A percentile compares a stretch with the other conserved stretches of the same genome.
These are phyloP conservation scores for Xylariaceae sp. DNA, from an alignment of 2,329 filamentous ascomycete species.

Conservation along the genomic window DNA sequence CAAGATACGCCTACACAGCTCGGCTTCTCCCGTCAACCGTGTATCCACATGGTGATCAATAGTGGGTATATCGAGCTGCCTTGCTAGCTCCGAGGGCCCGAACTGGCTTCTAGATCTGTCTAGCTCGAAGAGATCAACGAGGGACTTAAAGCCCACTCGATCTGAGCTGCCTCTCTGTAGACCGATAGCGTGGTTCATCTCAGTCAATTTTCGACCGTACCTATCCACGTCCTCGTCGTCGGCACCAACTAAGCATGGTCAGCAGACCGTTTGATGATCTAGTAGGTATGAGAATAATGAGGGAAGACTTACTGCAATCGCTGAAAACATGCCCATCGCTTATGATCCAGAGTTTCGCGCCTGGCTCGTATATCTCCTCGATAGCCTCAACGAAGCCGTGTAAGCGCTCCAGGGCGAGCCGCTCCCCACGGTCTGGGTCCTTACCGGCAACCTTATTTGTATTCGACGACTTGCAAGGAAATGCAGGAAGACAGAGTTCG, in stretches of 20 bases:
- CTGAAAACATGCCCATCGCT: slow-evolving; percentile 46
- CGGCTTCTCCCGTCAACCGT: slow-evolving; percentile 31
- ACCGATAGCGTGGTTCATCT: slow-evolving; percentile 39
- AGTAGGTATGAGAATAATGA: neutral
- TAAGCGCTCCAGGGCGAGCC: slow-evolving; percentile 38
- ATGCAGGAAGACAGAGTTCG: slow-evolving; percentile 38
- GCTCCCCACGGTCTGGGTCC: slow-evolving; percentile 40
- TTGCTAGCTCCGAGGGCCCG: slow-evolving; percentile 1
- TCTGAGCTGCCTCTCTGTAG: slow-evolving; percentile 26
- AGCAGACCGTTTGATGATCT: neutral
- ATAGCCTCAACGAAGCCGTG: slow-evolving; percentile 35
- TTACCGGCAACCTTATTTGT: slow-evolving; percentile 38
- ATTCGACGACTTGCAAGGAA: slow-evolving; percentile 45
- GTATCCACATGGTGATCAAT: slow-evolving; percentile 39
- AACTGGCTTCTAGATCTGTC: slow-evolving; percentile 42
- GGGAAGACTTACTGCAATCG: slow-evolving; percentile 41
- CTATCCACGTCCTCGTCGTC: slow-evolving; percentile 46
- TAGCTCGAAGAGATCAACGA: slow-evolving; percentile 38
- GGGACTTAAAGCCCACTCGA: slow-evolving; percentile 35
- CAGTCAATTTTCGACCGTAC: slow-evolving; percentile 42
- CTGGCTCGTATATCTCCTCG: slow-evolving; percentile 37
- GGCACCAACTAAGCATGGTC: slow-evolving; percentile 40
- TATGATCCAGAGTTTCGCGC: slow-evolving; percentile 42
- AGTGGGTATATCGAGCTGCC: slow-evolving; percentile 18
- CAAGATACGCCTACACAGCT: slow-evolving; percentile 38